Evolutionary conservation across 164 flowering plant genomes (phyloP).

Genomic region (Liquidambar formosana): DNA sequence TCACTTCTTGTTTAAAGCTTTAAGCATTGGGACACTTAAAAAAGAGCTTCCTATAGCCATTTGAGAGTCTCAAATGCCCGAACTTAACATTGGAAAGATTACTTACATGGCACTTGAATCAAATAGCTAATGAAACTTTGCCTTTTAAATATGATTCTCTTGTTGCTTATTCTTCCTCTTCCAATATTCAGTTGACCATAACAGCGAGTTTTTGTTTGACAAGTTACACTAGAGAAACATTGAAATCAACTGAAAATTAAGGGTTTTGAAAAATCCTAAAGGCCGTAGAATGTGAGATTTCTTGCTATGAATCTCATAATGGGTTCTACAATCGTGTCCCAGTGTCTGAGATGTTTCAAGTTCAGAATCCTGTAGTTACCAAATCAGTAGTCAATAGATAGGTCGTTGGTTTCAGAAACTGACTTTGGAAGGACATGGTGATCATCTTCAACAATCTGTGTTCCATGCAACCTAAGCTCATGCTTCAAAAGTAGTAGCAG

Average conservation of each 20-base stretch:
- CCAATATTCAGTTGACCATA: too few relatives aligned
- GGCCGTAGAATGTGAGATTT: not conserved
- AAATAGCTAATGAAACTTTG: not conserved
- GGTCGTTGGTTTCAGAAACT: not conserved
- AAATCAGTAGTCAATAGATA: too few relatives aligned
- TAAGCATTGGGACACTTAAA: too few relatives aligned
- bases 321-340: not conserved
- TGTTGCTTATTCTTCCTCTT: not conserved
- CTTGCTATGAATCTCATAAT: not conserved
- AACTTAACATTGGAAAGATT: too few relatives aligned
- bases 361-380: too few relatives aligned
- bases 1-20: too few relatives aligned
- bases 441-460: not conserved
- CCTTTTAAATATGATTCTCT: not conserved
- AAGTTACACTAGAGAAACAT: not conserved
- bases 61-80: too few relatives aligned
- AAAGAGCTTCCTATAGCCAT: too few relatives aligned
- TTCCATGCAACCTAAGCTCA: not conserved
- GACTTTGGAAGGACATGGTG: not conserved
- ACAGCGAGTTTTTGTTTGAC: too few relatives aligned
- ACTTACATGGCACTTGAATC: too few relatives aligned
- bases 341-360: not conserved
- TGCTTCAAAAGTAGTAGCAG: not conserved
- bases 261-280: not conserved
- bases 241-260: too few relatives aligned